Base-by-base conservation (phyloP, 1,284 basidiomycete species). In the Cutaneotrichosporon dermatis region DNA sequence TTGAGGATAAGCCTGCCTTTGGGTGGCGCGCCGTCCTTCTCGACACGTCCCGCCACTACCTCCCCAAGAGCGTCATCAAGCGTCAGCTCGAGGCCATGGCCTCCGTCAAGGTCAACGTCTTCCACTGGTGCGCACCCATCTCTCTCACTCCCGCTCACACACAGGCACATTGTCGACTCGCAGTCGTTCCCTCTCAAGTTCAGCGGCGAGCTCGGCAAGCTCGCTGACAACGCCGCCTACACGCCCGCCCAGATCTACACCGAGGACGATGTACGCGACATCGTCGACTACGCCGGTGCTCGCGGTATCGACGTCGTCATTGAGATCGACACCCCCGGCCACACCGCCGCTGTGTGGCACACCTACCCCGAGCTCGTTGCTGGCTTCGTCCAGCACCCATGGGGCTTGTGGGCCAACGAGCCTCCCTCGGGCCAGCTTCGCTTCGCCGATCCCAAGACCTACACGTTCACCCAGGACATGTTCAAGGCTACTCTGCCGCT, bases 351-450 rank as follows among this genome's bases (percentile, higher is more conserved):
- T 57, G 87, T 93, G 50, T 81, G 82, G 2, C 76, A 83, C 43
- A 77, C 87, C 0, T 83, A 86, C 70, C 88, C 88, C 0, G 87
- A 90, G 44, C 82, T 85, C 67, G 78, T 93, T 49, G 88, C 3
- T 8, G 46, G 46, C 33, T 49, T 35, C 13, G 34, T 35, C 6
- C 33, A 12, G 6, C 46, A 49, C 34, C 87, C 87, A 0, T 90
- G 88, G 88, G 45, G 36, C 2, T 13, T 4, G 6, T 40, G 49
- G 46, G 63, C 63, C 8, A 45, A 56, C 52, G 86, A 91, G 71
- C 89, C 89, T 4, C 90, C 91, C 1, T 83, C 89, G 0, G 90
- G 90, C 41, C 89, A 92, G 76, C 82, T 92, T 16, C 85, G 87
- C 45, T 79, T 91, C 64, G 84, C 88, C 3, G 82, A 82, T 4